Evolutionary conservation across 1,284 basidiomycete genomes (phyloP).

Genomic region (Ustilago crameri): DNA sequence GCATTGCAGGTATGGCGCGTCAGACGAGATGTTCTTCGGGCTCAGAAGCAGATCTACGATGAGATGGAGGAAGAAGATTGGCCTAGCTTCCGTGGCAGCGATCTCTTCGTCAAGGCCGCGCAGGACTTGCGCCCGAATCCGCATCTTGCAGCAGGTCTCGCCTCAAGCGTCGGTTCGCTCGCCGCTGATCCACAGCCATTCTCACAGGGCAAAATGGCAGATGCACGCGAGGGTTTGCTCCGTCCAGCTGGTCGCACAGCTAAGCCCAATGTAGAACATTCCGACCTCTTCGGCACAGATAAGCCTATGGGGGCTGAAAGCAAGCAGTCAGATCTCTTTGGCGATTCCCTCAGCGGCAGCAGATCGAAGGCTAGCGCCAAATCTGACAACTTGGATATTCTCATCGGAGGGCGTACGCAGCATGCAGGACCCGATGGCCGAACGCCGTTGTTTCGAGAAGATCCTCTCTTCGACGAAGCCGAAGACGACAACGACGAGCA

Average conservation of each 20-base stretch:
- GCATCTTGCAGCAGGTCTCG: conserved; percentile 59
- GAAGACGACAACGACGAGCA: conserved; percentile 32
- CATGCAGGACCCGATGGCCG: conserved; percentile 46
- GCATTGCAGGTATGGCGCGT: conserved; percentile 41
- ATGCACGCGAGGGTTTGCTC: conserved; percentile 14
- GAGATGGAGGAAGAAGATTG: conserved; percentile 89
- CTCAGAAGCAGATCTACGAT: conserved; percentile 84
- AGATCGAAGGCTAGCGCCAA: conserved; percentile 44
- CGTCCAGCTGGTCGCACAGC: conserved; percentile 9
- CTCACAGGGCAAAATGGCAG: background rate
- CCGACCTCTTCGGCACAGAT: conserved; percentile 45
- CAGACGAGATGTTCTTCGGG: conserved; percentile 80
- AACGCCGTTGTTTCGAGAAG: conserved; percentile 52
- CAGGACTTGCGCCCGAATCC: conserved; percentile 75
- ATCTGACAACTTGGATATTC: conserved; percentile 52
- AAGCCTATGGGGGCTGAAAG: conserved; percentile 23
- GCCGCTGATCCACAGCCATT: conserved; percentile 16
- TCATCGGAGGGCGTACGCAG: conserved; percentile 56
- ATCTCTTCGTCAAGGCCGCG: conserved; percentile 88
- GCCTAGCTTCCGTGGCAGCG: conserved; percentile 83
- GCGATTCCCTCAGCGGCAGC: conserved; percentile 27
- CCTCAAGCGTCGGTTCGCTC: conserved; percentile 34
- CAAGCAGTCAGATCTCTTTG: conserved; percentile 37
- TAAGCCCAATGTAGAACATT: conserved; percentile 30
- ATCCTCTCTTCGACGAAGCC: conserved; percentile 56